Conservation (phyloP, 1,284 basidiomycete species). For the Cryptococcus depauperatus region DNA sequence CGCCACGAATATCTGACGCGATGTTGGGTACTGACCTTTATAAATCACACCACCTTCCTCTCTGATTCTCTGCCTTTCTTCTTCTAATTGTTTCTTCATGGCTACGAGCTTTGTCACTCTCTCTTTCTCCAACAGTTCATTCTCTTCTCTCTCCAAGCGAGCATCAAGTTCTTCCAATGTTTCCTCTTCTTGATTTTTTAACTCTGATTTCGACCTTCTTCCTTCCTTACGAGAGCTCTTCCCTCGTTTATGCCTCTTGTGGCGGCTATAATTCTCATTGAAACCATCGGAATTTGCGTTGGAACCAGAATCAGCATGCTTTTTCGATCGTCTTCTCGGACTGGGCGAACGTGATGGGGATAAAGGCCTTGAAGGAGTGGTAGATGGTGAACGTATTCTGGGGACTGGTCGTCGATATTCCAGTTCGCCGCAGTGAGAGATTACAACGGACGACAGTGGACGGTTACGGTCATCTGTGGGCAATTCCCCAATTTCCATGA, state of each 20-base stretch:
- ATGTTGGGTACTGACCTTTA: constrained; percentile 29
- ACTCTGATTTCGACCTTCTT: neutral
- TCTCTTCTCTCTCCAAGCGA: constrained; percentile 44
- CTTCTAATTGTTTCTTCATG: constrained; percentile 31
- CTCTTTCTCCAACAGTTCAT: constrained; percentile 35
- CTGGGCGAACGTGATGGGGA: neutral
- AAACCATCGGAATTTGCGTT: constrained; percentile 17
- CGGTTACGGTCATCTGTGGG: constrained; percentile 48
- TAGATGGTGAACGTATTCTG: constrained; percentile 11
- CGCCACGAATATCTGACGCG: neutral
- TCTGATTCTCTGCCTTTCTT: constrained; percentile 23
- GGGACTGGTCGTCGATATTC: constrained; percentile 53
- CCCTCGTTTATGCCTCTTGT: constrained; percentile 18
- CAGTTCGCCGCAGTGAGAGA: constrained; percentile 76
- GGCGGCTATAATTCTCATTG: constrained; percentile 10
- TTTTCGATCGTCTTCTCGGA: constrained; percentile 7
- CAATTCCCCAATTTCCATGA: constrained; percentile 45
- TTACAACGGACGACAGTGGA: constrained; percentile 62
- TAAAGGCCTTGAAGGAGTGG: constrained; percentile 5
- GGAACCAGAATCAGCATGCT: constrained; percentile 8
- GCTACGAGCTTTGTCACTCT: constrained; percentile 26
- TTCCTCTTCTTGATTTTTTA: constrained; percentile 21
- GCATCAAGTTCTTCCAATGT: constrained; percentile 44
- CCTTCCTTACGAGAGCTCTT: constrained; percentile 11
- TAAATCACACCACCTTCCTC: constrained; percentile 37